Evolutionary conservation across 2,329 filamentous ascomycete genomes (phyloP), one percentile per base, ranked within the genome.

Genomic region (Phaeosphaeriaceae sp.): DNA sequence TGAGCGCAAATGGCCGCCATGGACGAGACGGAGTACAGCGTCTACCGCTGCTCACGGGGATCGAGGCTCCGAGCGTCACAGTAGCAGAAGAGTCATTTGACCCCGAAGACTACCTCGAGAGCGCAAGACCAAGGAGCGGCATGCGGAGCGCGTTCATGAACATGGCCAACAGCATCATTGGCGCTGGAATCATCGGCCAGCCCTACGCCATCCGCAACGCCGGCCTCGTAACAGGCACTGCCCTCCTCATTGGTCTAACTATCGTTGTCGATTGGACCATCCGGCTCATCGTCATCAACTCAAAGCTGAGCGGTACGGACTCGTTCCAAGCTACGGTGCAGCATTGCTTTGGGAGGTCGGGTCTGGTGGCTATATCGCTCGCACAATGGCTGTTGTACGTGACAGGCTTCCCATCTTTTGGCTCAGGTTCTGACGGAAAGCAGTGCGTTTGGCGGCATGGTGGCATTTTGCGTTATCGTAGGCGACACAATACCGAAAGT

Each of bases 141-240:
- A 85, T 98, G 80, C 84, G 86, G 61, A 92, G 90, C 75, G 94
- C 95, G 2, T 98, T 99, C 68, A 97, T 98, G 93, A 99, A 99
- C 80, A 99, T 99, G 95, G 94, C 95, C 62, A 99, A 99, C 81
- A 96, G 91, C 70, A 99, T 99, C 76, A 97, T 99, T 61, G 88
- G 88, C 27, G 88, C 88, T 27, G 88, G 88, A 2, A 89, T 90
- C 58, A 89, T 90, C 67, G 88, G 83, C 25, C 95, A 99, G 79
- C 93, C 95, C 13, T 99, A 98, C 79, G 95, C 95, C n/a, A 90
- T 99, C 74, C 88, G 88, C 57, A 93, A 98, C 80, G 95, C 95
- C 7, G 95, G 95, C 7, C 85, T 99, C 68, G 76, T 91, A 17
- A 89, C 91, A 40, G 95, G 95, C 25, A 83, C 94, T 6, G 71